Percentiles rank a stretch among this genome's conserved stretches.
phyloP scores from a whole-genome alignment of 2,329 filamentous ascomycete species.

The Podosphaera aphanis region DNA sequence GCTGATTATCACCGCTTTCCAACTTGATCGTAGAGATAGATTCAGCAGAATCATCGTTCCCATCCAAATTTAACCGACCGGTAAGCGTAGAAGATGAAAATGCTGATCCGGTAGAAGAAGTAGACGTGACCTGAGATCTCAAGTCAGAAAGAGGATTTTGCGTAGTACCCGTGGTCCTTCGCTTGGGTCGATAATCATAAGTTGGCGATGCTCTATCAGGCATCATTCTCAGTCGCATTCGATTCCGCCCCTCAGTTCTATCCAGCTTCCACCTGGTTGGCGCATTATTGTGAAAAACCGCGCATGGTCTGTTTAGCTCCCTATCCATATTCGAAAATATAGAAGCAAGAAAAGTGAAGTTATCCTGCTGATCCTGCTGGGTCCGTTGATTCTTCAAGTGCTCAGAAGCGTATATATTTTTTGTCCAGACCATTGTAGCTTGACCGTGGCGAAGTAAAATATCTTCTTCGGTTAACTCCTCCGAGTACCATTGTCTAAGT shows the following conservation, averaged over 20 bases:
- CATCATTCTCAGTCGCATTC: conserved; percentile 74
- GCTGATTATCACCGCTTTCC: conserved; percentile 4
- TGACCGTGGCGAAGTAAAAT: conserved; percentile 62
- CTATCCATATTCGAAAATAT: conserved; percentile 58
- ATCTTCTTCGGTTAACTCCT: conserved; percentile 45
- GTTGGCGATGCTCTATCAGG: conserved; percentile 48
- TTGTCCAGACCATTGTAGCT: conserved; percentile 75
- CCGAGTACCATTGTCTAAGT: conserved; percentile 54
- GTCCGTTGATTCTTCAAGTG: conserved; percentile 75
- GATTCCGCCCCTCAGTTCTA: conserved; percentile 80
- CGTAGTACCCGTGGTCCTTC: conserved; percentile 29
- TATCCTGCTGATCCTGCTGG: conserved; percentile 83
- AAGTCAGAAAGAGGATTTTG: conserved; percentile 17
- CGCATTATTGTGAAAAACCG: conserved; percentile 45
- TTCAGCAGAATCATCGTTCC: conserved; percentile 4
- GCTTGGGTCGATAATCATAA: conserved; percentile 66
- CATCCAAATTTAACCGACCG: conserved; percentile 3
- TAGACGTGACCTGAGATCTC: conserved; percentile 4
- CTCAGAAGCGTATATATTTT: conserved; percentile 83
- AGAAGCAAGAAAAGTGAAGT: conserved; percentile 51
- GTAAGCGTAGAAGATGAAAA: conserved; percentile 4
- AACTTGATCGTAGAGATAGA: conserved; percentile 4
- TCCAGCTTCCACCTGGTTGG: conserved; percentile 73
- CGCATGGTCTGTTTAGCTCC: conserved; percentile 56
- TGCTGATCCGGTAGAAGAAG: conserved; percentile 2